phyloP scores from a whole-genome alignment of 1,284 basidiomycete genomes.

The Malassezia brasiliensis region DNA sequence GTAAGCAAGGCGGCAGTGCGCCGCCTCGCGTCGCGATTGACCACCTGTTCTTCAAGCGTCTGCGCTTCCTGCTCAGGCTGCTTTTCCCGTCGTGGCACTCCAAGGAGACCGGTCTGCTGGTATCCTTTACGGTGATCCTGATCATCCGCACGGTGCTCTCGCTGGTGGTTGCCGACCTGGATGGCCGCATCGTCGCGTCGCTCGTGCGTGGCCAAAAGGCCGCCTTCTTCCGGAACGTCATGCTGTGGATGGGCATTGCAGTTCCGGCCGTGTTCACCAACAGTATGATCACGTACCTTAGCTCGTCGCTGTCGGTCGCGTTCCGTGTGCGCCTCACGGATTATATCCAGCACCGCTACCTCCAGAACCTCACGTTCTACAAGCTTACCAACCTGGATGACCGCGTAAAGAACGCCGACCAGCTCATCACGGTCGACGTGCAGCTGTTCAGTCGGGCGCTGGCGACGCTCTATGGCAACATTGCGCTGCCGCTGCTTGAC shows the following conservation, averaged over 20 bases:
- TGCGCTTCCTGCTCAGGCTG: constrained; percentile 69
- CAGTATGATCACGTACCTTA: constrained; percentile 79
- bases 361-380: constrained; percentile 74
- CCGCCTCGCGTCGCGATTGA: constrained; percentile 60
- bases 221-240: constrained; percentile 73
- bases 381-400: constrained; percentile 70
- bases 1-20: constrained; percentile 20
- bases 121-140: constrained; percentile 77
- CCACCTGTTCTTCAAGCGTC: constrained; percentile 73
- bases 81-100: constrained; percentile 76
- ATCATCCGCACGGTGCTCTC: constrained; percentile 81
- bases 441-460: constrained; percentile 83
- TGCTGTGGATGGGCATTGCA: constrained; percentile 84
- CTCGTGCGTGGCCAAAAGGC: constrained; percentile 76
- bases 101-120: constrained; percentile 74
- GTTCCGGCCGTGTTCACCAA: constrained; percentile 78
- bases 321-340: constrained; percentile 80
- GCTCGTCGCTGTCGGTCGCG: constrained; percentile 83
- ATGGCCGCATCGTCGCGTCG: constrained; percentile 82
- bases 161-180: constrained; percentile 87
- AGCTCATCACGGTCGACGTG: constrained; percentile 94
- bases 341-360: constrained; percentile 71
- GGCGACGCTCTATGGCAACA: constrained; percentile 69
- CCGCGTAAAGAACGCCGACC: constrained; percentile 90
- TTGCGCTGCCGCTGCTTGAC: constrained; percentile 73